Evolutionary conservation across 495 filamentous ascomycete genomes (phyloP), one percentile per base, ranked within the genome.

Genomic region (Tuber magnatum): DNA sequence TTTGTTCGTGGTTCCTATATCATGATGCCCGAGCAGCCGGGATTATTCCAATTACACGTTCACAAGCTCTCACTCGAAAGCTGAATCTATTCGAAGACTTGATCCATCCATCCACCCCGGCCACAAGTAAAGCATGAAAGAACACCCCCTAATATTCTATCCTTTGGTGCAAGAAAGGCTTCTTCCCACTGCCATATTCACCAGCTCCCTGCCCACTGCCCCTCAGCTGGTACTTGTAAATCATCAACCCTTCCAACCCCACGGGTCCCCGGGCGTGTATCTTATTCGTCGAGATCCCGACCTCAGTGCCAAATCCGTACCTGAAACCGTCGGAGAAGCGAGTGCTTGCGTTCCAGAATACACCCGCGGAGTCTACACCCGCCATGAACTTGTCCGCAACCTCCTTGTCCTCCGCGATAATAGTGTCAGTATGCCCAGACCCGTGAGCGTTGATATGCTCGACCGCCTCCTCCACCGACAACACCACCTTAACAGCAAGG

Each of bases 231-330:
- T 97, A 99, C 86, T 97, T 97, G 81, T 99, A 97, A 74, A 98
- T 97, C 85, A 93, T 97, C 83, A 99, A 84, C 0, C 95, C 95
- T 82, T 98, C 94, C 68, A 99, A 84, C 24, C 95, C 95, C 20
- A 99, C 95, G 0, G 95, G 95, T 1, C 95, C 95, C 51, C 95
- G 87, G 12, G 93, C 91, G 81, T 99, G 95, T 72, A 99, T 97
- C 85, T 98, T 99, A 85, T 98, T 99, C 68, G 95, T 99, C 84
- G 92, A 96, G 83, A 99, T 97, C 56, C 95, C 95, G 3, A 99
- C 95, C 84, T 99, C 95, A 0, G 95, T 97, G 44, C 95, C 95
- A 85, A 99, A 98, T 3, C 95, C 95, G 83, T 93, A 99, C 42
- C 95, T 88, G 91, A 96, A 97, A 4, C 95, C 95, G 82, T 99